phyloP scores from a whole-genome alignment of 2,329 filamentous ascomycete genomes.

The Daldinia eschscholtzii region DNA sequence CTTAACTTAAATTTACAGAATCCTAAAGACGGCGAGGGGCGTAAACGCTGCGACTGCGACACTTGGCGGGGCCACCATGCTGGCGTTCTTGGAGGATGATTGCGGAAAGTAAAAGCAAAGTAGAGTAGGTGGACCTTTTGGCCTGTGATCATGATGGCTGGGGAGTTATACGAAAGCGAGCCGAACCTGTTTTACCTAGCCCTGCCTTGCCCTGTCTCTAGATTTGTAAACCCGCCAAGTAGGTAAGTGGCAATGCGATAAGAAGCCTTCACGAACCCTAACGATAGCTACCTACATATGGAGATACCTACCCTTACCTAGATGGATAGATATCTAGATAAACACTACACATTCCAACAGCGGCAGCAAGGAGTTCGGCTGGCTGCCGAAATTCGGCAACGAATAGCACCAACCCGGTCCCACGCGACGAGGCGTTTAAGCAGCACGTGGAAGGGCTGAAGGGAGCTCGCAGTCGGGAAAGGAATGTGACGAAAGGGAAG shows the following conservation, averaged over 20 bases:
- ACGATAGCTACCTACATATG: background rate
- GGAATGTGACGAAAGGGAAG: constrained; percentile 33
- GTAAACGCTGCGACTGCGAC: constrained; percentile 1
- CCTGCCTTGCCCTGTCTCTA: background rate
- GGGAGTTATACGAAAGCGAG: background rate
- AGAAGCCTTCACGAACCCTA: constrained; percentile 4
- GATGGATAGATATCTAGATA: background rate
- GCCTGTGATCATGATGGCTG: background rate
- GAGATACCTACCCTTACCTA: background rate
- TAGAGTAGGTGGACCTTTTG: background rate
- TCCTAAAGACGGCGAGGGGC: background rate
- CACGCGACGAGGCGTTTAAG: constrained; percentile 27
- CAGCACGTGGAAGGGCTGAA: constrained; percentile 22
- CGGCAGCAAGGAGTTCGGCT: background rate
- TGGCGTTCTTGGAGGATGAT: background rate
- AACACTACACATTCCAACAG: background rate
- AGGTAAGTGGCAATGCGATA: background rate
- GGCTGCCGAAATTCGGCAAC: constrained; percentile 37
- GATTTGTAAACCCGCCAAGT: background rate
- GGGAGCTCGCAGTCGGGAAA: constrained; percentile 39
- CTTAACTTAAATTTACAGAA: background rate
- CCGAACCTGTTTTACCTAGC: background rate
- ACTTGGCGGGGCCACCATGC: background rate
- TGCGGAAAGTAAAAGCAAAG: background rate
- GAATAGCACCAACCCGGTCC: constrained; percentile 29